Evolutionary conservation across 192 early-diverging fungal genomes (phyloP), one percentile per base, ranked within the genome.

Genomic region (Entrophospora sp.): DNA sequence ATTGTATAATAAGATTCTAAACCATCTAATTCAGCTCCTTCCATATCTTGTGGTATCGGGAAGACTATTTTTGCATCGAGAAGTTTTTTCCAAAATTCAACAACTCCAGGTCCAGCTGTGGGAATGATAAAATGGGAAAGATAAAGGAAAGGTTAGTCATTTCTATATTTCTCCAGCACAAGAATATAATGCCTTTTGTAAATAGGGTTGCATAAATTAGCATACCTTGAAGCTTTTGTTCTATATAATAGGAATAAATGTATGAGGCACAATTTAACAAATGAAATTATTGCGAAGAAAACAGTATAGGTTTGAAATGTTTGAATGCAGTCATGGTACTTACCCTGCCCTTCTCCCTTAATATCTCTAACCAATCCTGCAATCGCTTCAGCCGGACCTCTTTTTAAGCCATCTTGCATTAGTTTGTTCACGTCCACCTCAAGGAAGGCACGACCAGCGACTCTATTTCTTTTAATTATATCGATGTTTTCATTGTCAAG

Each of bases 81-180:
- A 61, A 61, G 60, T 61, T 61, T 43, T 45, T 61, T 30, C 60
- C 60, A 61, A 61, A 42, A 61, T 61, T 61, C 18, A 16, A 61
- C 40, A 42, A 61, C 27, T 18, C 56, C 35, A 27, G 56, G 36
- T 58, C 36, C 56, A 58, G 56, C 49, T 52, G 49, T 52, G 6
- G 14, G 49, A 52, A 36, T 34, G n/a, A 18, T 38, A 58, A 3
- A 6, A 58, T 37, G 25, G 36, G 36, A 58, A 58, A 58, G 36
- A 58, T 38, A 58, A 58, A 58, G 56, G 36, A 4, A 58, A 18
- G 7, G 25, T 58, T 58, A 59, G 36, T 59, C 37, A 59, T 59
- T 59, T 59, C 51, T 18, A 40, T 30, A 59, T 40, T 59, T 59
- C 57, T 59, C 37, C 57, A 59, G 34, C 57, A 36, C 5, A 53